phyloP scores from a whole-genome alignment of 176 grass and related monocot species.

The Oryza australiensis region DNA sequence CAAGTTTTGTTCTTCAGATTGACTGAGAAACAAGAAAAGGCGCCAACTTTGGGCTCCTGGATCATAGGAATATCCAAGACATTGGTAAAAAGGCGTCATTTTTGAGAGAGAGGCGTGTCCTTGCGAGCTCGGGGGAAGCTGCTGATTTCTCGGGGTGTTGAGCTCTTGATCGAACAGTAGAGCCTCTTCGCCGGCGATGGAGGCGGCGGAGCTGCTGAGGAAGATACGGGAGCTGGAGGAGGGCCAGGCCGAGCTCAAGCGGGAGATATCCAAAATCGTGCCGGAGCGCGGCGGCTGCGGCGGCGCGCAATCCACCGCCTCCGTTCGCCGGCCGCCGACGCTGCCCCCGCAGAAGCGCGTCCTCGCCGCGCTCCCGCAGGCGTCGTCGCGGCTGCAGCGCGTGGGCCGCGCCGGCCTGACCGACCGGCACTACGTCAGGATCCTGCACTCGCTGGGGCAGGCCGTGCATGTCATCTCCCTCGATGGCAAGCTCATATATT shows the following conservation, averaged over 20 bases:
- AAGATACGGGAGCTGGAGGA: slow-evolving; percentile 71
- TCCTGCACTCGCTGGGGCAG: slow-evolving; percentile 84
- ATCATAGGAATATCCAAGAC: neutral
- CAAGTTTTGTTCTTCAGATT: neutral
- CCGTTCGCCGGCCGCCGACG: slow-evolving; percentile 29
- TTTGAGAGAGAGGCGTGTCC: neutral
- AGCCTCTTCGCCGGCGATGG: slow-evolving; percentile 32
- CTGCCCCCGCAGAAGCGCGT: slow-evolving; percentile 27
- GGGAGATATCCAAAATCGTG: slow-evolving; percentile 55
- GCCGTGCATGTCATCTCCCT: slow-evolving; percentile 71
- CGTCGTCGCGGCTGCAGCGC: slow-evolving; percentile 34
- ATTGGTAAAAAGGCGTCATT: neutral
- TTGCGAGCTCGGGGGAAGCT: neutral
- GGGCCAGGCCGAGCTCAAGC: slow-evolving; percentile 63
- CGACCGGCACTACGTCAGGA: slow-evolving; percentile 64
- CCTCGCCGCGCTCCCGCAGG: slow-evolving; percentile 18
- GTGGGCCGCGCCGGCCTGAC: slow-evolving; percentile 46
- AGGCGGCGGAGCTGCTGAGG: slow-evolving; percentile 52
- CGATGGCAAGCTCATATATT: slow-evolving; percentile 68
- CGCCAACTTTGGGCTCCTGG: neutral
- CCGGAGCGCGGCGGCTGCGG: slow-evolving; percentile 3
- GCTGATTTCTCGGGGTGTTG: neutral
- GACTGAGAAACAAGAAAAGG: neutral
- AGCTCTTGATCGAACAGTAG: slow-evolving; percentile 17
- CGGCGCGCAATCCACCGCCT: neutral